phyloP scores from a whole-genome alignment of 2,329 filamentous ascomycete genomes.

The Penicillium fuscoglaucum region DNA sequence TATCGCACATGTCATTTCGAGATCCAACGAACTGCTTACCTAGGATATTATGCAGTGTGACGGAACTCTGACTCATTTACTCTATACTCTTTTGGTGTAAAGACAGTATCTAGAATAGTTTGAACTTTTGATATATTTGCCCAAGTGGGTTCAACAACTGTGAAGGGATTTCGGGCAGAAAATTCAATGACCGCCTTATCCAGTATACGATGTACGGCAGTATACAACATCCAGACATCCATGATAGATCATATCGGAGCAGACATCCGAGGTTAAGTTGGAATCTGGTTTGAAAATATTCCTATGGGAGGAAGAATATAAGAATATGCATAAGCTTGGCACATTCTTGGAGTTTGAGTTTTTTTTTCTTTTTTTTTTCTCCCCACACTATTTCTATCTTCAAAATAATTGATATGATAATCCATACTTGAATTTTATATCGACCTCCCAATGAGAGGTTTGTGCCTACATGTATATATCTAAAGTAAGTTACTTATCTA shows the following conservation, averaged over 20 bases:
- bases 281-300: not conserved
- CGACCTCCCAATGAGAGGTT: not conserved
- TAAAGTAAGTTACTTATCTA: not conserved
- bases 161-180: constrained; percentile 3
- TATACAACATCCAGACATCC: not conserved
- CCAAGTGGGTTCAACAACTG: not conserved
- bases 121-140: not conserved
- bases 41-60: not conserved
- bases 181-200: not conserved
- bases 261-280: not conserved
- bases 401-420: not conserved
- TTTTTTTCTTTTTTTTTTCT: not conserved
- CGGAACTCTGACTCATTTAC: not conserved
- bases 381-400: not conserved
- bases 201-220: constrained; percentile 1
- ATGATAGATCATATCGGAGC: not conserved
- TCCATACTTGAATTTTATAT: not conserved
- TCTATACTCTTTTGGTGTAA: not conserved
- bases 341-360: not conserved
- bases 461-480: not conserved
- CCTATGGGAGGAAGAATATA: not conserved
- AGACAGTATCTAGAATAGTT: not conserved
- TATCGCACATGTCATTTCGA: not conserved
- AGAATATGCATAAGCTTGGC: not conserved
- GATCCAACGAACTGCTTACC: not conserved